Conservation (phyloP, 2,329 filamentous ascomycete genomes). For the Scopulariopsis brevicaulis region DNA sequence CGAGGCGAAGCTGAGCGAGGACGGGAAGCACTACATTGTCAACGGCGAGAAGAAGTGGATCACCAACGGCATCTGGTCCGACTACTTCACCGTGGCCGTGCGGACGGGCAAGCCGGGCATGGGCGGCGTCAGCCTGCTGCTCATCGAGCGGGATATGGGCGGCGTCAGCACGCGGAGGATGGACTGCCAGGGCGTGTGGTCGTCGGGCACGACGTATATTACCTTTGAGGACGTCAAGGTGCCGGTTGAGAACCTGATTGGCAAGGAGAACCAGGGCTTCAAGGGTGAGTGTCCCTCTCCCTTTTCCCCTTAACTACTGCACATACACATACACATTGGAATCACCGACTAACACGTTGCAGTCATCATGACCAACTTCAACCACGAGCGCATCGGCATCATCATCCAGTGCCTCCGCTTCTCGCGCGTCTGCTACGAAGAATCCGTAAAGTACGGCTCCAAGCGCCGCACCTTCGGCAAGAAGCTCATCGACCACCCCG, state of each 20-base stretch:
- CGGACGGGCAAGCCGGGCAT: constrained; percentile 81
- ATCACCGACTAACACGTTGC: constrained; percentile 7
- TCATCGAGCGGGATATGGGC: constrained; percentile 76
- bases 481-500: constrained; percentile 90
- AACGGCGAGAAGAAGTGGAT: constrained; percentile 99
- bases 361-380: constrained; percentile 99
- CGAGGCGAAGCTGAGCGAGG: constrained; percentile 87
- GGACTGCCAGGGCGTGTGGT: constrained; percentile 98
- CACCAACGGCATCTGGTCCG: constrained; percentile 91
- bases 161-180: constrained; percentile 90
- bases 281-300: constrained; percentile 28
- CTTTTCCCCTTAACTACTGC: not conserved
- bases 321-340: not conserved
- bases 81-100: constrained; percentile 97
- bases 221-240: constrained; percentile 99
- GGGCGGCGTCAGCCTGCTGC: constrained; percentile 81
- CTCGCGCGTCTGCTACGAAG: constrained; percentile 92
- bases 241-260: constrained; percentile 95
- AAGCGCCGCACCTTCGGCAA: constrained; percentile 96
- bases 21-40: constrained; percentile 98
- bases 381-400: constrained; percentile 97
- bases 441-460: constrained; percentile 91
- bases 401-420: constrained; percentile 96
- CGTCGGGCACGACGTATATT: constrained; percentile 88
- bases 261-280: constrained; percentile 97